phyloP scores from a whole-genome alignment of 495 filamentous ascomycete genomes.

The Jackrogersella multiformis region DNA sequence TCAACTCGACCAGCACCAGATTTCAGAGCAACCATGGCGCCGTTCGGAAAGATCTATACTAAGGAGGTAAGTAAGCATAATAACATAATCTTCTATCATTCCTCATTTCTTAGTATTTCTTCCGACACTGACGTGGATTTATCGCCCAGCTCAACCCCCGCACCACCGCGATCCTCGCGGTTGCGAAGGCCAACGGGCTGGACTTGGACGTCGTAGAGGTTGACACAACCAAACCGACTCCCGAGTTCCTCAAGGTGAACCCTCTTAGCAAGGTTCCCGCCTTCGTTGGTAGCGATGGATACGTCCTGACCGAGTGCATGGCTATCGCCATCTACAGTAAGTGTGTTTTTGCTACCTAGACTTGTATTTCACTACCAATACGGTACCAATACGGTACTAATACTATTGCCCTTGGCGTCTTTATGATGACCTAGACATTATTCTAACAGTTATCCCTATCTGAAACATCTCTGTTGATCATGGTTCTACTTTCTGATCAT shows the following conservation, averaged over 20 bases:
- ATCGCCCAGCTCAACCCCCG: conserved; percentile 80
- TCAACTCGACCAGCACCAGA: conserved; percentile 47
- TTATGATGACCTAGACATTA: conserved; percentile 80
- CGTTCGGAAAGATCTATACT: conserved; percentile 97
- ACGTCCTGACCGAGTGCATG: conserved; percentile 84
- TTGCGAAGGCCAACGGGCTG: conserved; percentile 95
- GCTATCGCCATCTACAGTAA: conserved; percentile 97
- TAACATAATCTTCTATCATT: not conserved
- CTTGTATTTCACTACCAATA: conserved; percentile 5
- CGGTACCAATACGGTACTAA: too few relatives aligned
- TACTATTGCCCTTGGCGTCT: too few relatives aligned
- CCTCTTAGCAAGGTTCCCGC: conserved; percentile 89
- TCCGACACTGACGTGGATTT: conserved; percentile 45
- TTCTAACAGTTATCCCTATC: conserved; percentile 98
- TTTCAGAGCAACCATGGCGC: conserved; percentile 67
- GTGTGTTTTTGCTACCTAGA: conserved; percentile 54
- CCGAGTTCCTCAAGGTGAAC: conserved; percentile 85
- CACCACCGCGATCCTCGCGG: conserved; percentile 84
- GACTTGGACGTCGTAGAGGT: conserved; percentile 84
- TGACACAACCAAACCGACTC: conserved; percentile 65
- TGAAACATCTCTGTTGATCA: conserved; percentile 88
- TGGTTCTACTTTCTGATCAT: conserved; percentile 68
- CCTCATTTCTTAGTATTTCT: conserved; percentile 13
- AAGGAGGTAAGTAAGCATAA: conserved; percentile 69
- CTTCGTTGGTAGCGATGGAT: conserved; percentile 94